Evolutionary conservation across 1,284 basidiomycete species (phyloP).

Genomic region (Chondrostereum purpureum): DNA sequence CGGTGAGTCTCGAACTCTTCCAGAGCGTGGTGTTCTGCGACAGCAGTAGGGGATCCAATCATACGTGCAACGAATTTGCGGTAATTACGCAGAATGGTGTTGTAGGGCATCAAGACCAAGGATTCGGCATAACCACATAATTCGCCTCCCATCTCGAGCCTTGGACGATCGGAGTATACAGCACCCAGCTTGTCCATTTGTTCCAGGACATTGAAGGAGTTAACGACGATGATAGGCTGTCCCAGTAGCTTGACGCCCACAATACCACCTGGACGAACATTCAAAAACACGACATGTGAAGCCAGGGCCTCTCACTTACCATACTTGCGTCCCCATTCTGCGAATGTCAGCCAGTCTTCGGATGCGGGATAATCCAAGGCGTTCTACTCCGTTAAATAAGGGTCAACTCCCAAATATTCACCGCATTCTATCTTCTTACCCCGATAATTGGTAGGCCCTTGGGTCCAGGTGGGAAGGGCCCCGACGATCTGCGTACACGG

Average conservation of each 20-base stretch:
- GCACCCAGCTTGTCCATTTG: conserved; percentile 28
- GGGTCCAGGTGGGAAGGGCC: conserved; percentile 26
- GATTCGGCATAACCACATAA: background rate
- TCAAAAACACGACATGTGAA: background rate
- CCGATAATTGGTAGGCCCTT: conserved; percentile 25
- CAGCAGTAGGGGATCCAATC: conserved; percentile 1
- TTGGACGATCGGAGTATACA: conserved; percentile 30
- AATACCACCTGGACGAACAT: conserved; percentile 25
- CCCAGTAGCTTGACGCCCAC: conserved; percentile 26
- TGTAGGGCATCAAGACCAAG: conserved; percentile 2
- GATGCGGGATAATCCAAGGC: conserved; percentile 32
- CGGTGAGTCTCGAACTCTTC: background rate
- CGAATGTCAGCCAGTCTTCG: conserved; percentile 35
- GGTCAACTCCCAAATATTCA: conserved; percentile 9
- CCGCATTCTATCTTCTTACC: conserved; percentile 11
- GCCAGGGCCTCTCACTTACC: conserved; percentile 29
- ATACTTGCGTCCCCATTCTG: conserved; percentile 37
- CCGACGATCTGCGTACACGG: conserved; percentile 6
- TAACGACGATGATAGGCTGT: conserved; percentile 29
- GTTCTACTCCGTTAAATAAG: conserved; percentile 23
- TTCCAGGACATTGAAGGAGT: conserved; percentile 24
- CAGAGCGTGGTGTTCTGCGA: background rate
- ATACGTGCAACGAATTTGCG: background rate
- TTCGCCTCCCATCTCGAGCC: conserved; percentile 12
- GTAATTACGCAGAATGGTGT: background rate